Conservation (phyloP, 192 early-diverging fungal species). For the Thamnidium elegans region DNA sequence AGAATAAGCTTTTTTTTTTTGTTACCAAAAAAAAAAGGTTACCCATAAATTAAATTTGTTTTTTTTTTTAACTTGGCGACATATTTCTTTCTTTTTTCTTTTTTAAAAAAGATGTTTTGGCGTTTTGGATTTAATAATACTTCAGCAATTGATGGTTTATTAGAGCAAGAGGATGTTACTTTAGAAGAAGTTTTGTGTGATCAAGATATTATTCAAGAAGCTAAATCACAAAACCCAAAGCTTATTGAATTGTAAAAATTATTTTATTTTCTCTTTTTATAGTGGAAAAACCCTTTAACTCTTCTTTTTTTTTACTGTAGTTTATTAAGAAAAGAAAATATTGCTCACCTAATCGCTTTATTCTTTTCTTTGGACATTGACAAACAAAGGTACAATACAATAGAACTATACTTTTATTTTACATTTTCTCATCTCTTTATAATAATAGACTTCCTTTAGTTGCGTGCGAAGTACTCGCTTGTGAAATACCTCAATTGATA, state of each 20-base stretch:
- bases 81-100: not conserved
- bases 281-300: not conserved
- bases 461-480: constrained; percentile 20
- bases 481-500: constrained; percentile 18
- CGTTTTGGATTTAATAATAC: constrained; percentile 89
- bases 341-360: not conserved
- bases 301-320: not conserved
- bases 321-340: constrained; percentile 3
- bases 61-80: not conserved
- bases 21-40: not conserved
- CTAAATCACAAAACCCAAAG: constrained; percentile 88
- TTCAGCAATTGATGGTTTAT: constrained; percentile 87
- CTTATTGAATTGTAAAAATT: constrained; percentile 75
- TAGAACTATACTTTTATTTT: not conserved
- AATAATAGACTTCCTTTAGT: constrained; percentile 11
- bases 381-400: constrained; percentile 7
- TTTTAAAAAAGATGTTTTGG: constrained; percentile 73
- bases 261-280: not conserved
- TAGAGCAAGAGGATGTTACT: constrained; percentile 87
- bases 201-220: constrained; percentile 92
- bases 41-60: not conserved
- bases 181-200: constrained; percentile 91
- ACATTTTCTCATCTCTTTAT: too few species aligned
- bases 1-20: too few species aligned
- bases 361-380: constrained; percentile 13